Base-by-base conservation (phyloP, 441 rosid genomes). In the Erodium texanum region DNA sequence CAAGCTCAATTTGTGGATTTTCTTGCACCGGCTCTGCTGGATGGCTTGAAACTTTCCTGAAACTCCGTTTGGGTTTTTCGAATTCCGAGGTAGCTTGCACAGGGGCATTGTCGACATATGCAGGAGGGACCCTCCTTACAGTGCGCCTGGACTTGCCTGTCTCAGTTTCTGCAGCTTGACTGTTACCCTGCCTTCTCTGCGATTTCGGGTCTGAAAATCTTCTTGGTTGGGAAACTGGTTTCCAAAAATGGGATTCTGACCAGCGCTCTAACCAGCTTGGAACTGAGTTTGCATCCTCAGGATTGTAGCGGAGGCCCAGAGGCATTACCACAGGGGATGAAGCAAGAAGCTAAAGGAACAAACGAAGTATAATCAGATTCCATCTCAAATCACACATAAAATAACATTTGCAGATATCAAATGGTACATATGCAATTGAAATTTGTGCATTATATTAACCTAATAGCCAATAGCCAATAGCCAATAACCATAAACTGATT, bases 251-350 rank as follows among this genome's bases (percentile, higher is more conserved):
- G 69, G 82, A 81, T 4, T 38, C 78, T 36, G 92, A 81, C 97
- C 98, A 93, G 66, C 96, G 91, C 70, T 75, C 84, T 61, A 89
- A 80, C 98, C 98, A 93, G 65, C 76, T 76, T 77, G 59, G 63
- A 24, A 82, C 75, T 11, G 86, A 86, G 77, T 90, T 89, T 58
- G 88, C 84, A 52, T 90, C 89, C 72, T 77, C 85, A 18, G 72
- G 70, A 70, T 69, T 78, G 70, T 81, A 84, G 15, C 80, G 83
- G 54, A 87, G 78, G 74, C 48, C 72, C 54, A 86, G 82, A 70
- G 91, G 89, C 66, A 58, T 65, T 52, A 70, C 68, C 41, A 70
- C 62, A 63, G 83, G 79, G 32, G 85, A 79, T 10, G 85, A 80
- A 79, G 74, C 79, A 76, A 93, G 71, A 77, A 93, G 86, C 98